Evolutionary conservation across 1,139 yeast genomes (phyloP).

Genomic region (Candida sojae): DNA sequence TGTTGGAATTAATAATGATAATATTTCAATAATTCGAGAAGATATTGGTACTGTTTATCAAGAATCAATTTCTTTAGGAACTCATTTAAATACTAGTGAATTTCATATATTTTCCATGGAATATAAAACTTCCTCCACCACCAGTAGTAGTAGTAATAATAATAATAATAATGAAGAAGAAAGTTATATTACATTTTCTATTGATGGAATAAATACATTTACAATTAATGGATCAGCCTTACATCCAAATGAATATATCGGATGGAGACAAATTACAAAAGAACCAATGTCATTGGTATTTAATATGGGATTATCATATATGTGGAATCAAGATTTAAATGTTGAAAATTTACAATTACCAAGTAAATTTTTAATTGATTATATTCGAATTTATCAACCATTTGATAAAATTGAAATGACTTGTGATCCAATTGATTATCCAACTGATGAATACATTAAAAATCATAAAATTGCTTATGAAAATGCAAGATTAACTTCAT

Average conservation of each 20-base stretch:
- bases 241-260: constrained; percentile 27
- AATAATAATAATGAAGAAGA: constrained; percentile 2
- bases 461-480: constrained; percentile 25
- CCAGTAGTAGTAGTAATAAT: too few relatives aligned
- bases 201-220: constrained; percentile 22
- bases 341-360: constrained; percentile 26
- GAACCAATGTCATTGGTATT: constrained; percentile 33
- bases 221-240: constrained; percentile 26
- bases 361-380: constrained; percentile 27
- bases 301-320: constrained; percentile 29
- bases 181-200: constrained; percentile 26
- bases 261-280: constrained; percentile 27
- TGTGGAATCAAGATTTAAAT: constrained; percentile 26
- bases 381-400: constrained; percentile 31
- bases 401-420: constrained; percentile 21
- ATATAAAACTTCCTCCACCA: constrained; percentile 21
- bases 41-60: constrained; percentile 32
- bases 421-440: constrained; percentile 29
- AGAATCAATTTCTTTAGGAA: constrained; percentile 31
- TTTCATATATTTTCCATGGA: constrained; percentile 28
- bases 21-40: constrained; percentile 26
- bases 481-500: constrained; percentile 24
- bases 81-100: constrained; percentile 25
- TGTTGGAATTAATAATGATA: constrained; percentile 20
- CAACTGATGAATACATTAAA: constrained; percentile 27